Evolutionary conservation across 2,329 filamentous ascomycete species (phyloP).

Genomic region (Aureobasidium lini): DNA sequence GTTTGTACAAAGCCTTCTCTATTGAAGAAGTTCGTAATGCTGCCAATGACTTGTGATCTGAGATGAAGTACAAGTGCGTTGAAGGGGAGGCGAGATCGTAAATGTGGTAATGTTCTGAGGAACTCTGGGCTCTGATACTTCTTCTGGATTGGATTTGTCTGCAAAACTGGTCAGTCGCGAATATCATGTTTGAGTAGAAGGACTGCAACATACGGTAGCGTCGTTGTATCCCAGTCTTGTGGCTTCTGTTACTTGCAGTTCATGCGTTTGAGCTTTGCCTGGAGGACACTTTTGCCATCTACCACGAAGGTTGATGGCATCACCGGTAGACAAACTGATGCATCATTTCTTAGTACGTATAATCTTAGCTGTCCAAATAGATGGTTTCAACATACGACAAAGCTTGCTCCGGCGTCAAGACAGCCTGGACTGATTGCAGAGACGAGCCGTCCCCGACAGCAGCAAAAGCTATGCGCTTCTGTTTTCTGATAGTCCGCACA

Average conservation of each 20-base stretch:
- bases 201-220: conserved; percentile 55
- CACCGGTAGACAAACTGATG: conserved; percentile 67
- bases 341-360: background rate
- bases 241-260: conserved; percentile 67
- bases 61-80: conserved; percentile 75
- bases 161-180: background rate
- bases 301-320: conserved; percentile 70
- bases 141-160: conserved; percentile 92
- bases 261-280: conserved; percentile 64
- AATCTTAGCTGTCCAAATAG: background rate
- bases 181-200: background rate
- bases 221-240: conserved; percentile 70
- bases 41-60: conserved; percentile 69
- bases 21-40: conserved; percentile 69
- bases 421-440: conserved; percentile 68
- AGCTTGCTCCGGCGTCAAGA: conserved; percentile 64
- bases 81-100: conserved; percentile 72
- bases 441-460: conserved; percentile 83
- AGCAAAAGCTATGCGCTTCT: conserved; percentile 78
- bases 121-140: conserved; percentile 90
- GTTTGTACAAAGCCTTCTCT: conserved; percentile 67
- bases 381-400: conserved; percentile 52
- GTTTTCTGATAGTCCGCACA: conserved; percentile 75
- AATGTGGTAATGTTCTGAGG: conserved; percentile 78
- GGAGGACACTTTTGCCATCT: conserved; percentile 64